phyloP scores from a whole-genome alignment of 164 flowering plant genomes.

The Berberis vulgaris region DNA sequence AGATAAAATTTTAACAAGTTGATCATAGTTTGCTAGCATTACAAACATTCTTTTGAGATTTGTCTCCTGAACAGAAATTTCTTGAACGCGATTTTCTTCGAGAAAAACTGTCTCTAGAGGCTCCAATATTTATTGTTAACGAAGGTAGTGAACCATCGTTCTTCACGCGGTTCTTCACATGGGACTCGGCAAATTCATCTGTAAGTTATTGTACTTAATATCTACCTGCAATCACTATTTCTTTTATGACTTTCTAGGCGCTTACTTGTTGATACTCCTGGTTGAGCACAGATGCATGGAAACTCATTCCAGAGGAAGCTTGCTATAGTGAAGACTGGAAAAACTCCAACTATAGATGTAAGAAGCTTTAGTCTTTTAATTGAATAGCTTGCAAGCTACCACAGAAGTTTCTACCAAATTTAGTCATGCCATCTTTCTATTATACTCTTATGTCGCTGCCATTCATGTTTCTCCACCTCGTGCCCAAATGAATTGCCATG shows the following conservation, averaged over 20 bases:
- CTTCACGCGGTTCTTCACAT: slow-evolving; percentile 87
- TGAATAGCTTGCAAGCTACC: slow-evolving; percentile 33
- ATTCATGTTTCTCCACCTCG: too few relatives aligned
- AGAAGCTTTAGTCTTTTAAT: slow-evolving; percentile 12
- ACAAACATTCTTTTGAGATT: neutral
- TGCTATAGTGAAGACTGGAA: slow-evolving; percentile 67
- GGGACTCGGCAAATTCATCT: slow-evolving; percentile 86
- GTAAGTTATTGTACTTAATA: slow-evolving; percentile 38
- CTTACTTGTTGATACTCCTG: slow-evolving; percentile 3
- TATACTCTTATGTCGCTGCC: too few relatives aligned
- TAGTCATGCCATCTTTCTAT: slow-evolving; percentile 10
- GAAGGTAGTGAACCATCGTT: slow-evolving; percentile 92
- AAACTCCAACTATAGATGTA: slow-evolving; percentile 60
- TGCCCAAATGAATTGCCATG: too few relatives aligned
- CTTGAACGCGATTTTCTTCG: slow-evolving; percentile 76
- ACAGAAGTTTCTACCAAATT: slow-evolving; percentile 20
- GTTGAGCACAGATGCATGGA: slow-evolving; percentile 81
- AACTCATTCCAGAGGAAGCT: slow-evolving; percentile 92
- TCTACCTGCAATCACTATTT: neutral
- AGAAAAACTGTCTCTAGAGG: slow-evolving; percentile 66
- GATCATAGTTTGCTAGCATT: neutral
- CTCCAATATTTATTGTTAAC: slow-evolving; percentile 65
- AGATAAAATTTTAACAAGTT: too few relatives aligned
- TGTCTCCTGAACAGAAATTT: slow-evolving; percentile 53
- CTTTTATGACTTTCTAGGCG: neutral